Base-by-base conservation (phyloP, 768 basidiomycete species). In the Rossbeevera mucosa region DNA sequence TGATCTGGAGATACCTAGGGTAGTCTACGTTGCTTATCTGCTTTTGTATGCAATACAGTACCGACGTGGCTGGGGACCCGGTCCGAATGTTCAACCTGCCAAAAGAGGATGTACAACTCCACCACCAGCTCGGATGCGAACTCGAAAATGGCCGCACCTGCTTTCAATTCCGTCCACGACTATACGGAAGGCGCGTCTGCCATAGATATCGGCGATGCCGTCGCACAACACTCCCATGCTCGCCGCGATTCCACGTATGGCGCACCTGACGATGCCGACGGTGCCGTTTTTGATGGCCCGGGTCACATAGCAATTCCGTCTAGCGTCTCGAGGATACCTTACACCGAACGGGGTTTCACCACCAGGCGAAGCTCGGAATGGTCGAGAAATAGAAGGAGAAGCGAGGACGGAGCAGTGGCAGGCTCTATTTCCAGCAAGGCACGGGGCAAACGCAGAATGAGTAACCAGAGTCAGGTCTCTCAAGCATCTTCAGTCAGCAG, bases 1-100 rank as follows among this genome's bases (percentile, higher is more conserved):
- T 92, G 58, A 98, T 97, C 61, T 91, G 91, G 87, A 81, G 81
- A 60, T 97, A 93, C 68, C 72, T 98, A 44, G 95, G 88, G 47
- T 79, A 69, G 69, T 40, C 6, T 2, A 31, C 20, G 47, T 29
- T 46, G 31, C 51, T 44, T 43, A 31, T 53, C 25, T 47, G 18
- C 21, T 16, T 47, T 31, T n/a, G 26, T n/a, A 4, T n/a, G 29
- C 30, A 47, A 43, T 33, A 36, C 9, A 13, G 42, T 22, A 6
- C 43, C 14, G 47, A 51, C 55, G 43, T 49, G 53, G 26, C 30
- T 36, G 25, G n/a, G 31, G 20, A 8, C 14, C 9, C 21, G 14
- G 36, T 20, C 12, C 28, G 47, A 21, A 14, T 18, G 16, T 11
- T 16, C 44, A 3, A 41, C 20, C 21, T 60, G 20, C 63, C 53